These are phyloP conservation scores for Trichoderma simmonsii DNA, from an alignment of 2,329 filamentous ascomycete genomes.

Conservation along the genomic window DNA sequence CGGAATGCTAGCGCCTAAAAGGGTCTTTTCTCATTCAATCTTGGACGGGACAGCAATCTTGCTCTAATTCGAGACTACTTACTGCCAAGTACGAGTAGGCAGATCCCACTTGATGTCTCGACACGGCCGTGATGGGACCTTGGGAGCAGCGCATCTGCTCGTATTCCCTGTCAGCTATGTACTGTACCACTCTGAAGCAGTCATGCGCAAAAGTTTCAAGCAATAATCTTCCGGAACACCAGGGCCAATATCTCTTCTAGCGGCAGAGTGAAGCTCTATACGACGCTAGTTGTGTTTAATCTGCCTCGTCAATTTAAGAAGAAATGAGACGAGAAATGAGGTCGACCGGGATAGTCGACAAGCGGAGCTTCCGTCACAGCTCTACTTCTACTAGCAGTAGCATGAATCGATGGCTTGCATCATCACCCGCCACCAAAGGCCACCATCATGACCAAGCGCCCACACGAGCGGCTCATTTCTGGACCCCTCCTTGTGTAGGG, in stretches of 20 bases:
- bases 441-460: background rate
- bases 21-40: background rate
- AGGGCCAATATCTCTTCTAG: background rate
- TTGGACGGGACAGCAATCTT: background rate
- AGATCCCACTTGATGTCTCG: background rate
- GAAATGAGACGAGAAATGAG: constrained; percentile 19
- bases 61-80: background rate
- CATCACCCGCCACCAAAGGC: constrained; percentile 12
- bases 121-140: background rate
- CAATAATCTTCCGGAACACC: background rate
- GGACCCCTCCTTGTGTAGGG: background rate
- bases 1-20: background rate
- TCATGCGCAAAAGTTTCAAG: background rate
- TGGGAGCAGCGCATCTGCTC: background rate
- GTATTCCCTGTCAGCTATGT: background rate
- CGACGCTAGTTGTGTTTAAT: background rate
- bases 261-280: background rate
- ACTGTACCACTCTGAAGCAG: background rate
- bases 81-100: too few relatives aligned
- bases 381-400: background rate
- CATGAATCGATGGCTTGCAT: constrained; percentile 19
- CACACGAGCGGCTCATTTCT: background rate
- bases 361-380: constrained; percentile 12
- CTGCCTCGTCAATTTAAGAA: constrained; percentile 2
- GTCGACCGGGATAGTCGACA: background rate